Base-by-base conservation (phyloP, 2,329 filamentous ascomycete species). In the Mollisia scopiformis region DNA sequence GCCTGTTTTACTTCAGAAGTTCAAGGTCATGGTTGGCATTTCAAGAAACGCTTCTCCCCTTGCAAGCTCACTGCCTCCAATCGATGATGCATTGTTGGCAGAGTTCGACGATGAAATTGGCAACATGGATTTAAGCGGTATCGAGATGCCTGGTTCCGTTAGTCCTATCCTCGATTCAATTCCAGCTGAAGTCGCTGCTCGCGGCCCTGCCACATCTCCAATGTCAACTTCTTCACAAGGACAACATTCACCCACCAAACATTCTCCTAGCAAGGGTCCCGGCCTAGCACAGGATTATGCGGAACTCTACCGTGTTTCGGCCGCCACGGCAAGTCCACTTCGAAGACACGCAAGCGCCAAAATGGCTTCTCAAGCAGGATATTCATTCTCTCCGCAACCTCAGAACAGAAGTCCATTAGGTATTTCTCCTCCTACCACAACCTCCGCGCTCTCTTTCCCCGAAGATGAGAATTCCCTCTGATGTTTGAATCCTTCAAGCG, bases 1-100 rank as follows among this genome's bases (percentile, higher is more conserved):
- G 66, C 66, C 71, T 0, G 74, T 78, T 2, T 72, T 88, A 19
- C 71, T 88, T 55, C 76, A 72, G 23, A 84, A 82, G 69, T 88
- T 88, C 74, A 71, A 71, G 33, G 57, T 55, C 3, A 35, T 69
- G 39, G 60, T 68, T 27, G 67, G 63, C 0, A 58, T 70, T 2
- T 33, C 35, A 2, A 21, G 23, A 3, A 4, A 37, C 13, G 30
- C 47, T 49, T 27, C 39, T 23, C 13, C 27, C 41, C 30, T 39
- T 7, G 50, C 25, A 5, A 31, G 47, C 19, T 49, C 49, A 2
- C 19, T 61, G 2, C 58, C 60, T 13, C 30, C 19, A 0, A 46
- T 61, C n/a, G 65, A 70, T 21, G 67, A 63, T 27, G 56, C 62
- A 2, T 47, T 71, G 3, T 53, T 71, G 0, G 65, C 66, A 2